phyloP scores from a whole-genome alignment of 1,284 basidiomycete species.

The Apiotrichum brassicae region DNA sequence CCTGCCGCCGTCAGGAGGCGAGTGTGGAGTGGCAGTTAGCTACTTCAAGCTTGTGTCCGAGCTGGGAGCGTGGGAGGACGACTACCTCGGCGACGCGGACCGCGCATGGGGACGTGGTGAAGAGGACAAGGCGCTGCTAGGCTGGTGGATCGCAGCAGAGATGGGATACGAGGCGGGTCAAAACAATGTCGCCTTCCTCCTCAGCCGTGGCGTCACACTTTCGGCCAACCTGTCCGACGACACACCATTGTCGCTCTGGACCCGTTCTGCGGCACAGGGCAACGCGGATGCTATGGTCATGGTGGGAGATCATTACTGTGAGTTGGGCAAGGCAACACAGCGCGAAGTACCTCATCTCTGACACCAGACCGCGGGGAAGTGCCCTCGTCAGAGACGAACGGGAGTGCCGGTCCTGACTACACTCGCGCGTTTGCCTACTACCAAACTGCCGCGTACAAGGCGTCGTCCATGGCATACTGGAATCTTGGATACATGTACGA shows the following conservation, averaged over 20 bases:
- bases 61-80: slow-evolving; percentile 77
- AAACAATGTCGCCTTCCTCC: slow-evolving; percentile 87
- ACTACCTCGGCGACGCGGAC: slow-evolving; percentile 77
- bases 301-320: slow-evolving; percentile 91
- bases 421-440: slow-evolving; percentile 91
- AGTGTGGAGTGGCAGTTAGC: slow-evolving; percentile 73
- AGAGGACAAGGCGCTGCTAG: slow-evolving; percentile 57
- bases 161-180: slow-evolving; percentile 87
- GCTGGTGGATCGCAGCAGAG: slow-evolving; percentile 93
- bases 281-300: slow-evolving; percentile 95
- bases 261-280: slow-evolving; percentile 82
- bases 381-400: slow-evolving; percentile 27
- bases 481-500: slow-evolving; percentile 99
- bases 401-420: slow-evolving; percentile 51
- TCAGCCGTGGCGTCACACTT: slow-evolving; percentile 58
- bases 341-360: no score
- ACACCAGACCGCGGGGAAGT: slow-evolving; percentile 9
- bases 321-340: slow-evolving; percentile 14
- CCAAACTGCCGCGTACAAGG: slow-evolving; percentile 77
- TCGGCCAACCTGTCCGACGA: slow-evolving; percentile 10
- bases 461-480: slow-evolving; percentile 94
- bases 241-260: slow-evolving; percentile 86
- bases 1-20: slow-evolving; percentile 31
- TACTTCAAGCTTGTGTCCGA: slow-evolving; percentile 83
- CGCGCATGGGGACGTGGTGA: slow-evolving; percentile 67